These are phyloP conservation scores for Hypomontagnella submonticulosa DNA, from an alignment of 495 filamentous ascomycete genomes.

Conservation along the genomic window DNA sequence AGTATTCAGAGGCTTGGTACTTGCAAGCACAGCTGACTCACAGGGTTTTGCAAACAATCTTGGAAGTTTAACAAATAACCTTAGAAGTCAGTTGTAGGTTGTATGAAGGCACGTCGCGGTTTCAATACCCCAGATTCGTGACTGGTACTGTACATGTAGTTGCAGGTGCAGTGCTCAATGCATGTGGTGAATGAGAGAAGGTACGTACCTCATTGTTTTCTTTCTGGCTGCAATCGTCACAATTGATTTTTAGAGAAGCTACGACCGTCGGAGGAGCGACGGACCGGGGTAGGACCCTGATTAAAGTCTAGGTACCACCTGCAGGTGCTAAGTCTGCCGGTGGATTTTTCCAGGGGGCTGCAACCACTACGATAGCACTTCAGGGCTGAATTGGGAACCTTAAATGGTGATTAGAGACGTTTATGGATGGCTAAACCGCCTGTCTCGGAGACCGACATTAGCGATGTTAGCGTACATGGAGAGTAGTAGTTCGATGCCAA, in stretches of 20 bases:
- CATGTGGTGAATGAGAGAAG: neutral
- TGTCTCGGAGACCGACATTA: no score
- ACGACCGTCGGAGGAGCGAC: conserved; percentile 39
- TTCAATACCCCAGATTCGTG: no score
- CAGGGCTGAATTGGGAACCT: no score
- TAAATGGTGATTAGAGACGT: no score
- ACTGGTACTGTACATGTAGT: no score
- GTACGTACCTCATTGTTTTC: conserved; percentile 26
- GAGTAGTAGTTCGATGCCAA: no score
- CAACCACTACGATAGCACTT: no score
- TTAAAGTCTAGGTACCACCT: neutral
- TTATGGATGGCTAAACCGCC: no score
- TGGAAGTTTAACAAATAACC: conserved; percentile 6
- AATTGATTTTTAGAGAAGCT: conserved; percentile 6
- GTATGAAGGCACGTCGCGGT: neutral
- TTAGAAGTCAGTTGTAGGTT: conserved; percentile 17
- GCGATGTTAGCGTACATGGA: no score
- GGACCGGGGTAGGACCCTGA: conserved; percentile 16
- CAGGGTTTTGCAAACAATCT: no score
- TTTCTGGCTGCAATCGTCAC: conserved; percentile 12
- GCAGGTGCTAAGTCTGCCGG: neutral
- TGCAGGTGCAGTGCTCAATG: no score
- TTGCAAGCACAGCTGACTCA: conserved; percentile 4
- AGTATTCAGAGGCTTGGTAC: conserved; percentile 7
- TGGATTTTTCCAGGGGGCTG: neutral